Evolutionary conservation across 768 basidiomycete species (phyloP).

Genomic region (Lactarius psammicola): DNA sequence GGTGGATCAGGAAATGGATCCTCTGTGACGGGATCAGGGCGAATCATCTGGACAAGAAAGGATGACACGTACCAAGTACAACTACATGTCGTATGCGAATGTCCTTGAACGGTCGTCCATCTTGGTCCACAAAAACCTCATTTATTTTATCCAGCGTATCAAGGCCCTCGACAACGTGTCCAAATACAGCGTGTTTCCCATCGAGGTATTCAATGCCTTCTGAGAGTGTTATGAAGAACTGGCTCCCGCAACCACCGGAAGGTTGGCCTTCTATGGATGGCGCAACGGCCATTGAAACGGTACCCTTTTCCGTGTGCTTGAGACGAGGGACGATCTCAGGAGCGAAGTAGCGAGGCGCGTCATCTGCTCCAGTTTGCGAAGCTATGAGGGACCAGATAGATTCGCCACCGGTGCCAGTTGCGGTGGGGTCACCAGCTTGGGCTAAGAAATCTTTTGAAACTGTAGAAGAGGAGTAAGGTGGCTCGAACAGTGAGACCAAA

Average conservation of each 20-base stretch:
- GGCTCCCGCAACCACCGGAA: slow-evolving; percentile 82
- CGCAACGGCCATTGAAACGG: slow-evolving; percentile 96
- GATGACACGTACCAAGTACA: slow-evolving; percentile 67
- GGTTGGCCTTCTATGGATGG: slow-evolving; percentile 63
- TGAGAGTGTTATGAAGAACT: slow-evolving; percentile 93
- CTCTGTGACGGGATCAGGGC: slow-evolving; percentile 48
- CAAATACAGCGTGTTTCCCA: slow-evolving; percentile 89
- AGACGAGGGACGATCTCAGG: slow-evolving; percentile 78
- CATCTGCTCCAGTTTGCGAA: slow-evolving; percentile 41
- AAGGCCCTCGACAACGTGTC: slow-evolving; percentile 90
- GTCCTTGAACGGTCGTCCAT: slow-evolving; percentile 90
- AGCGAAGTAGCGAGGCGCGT: slow-evolving; percentile 74
- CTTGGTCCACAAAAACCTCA: slow-evolving; percentile 85
- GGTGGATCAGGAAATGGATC: slow-evolving; percentile 93
- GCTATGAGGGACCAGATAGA: slow-evolving; percentile 79
- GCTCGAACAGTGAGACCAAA: neutral
- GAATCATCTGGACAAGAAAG: neutral
- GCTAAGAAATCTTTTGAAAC: slow-evolving; percentile 98
- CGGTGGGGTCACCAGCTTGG: slow-evolving; percentile 94
- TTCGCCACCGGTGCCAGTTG: slow-evolving; percentile 91
- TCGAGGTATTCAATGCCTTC: slow-evolving; percentile 95
- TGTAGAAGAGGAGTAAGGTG: slow-evolving; percentile 35
- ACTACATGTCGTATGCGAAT: slow-evolving; percentile 94
- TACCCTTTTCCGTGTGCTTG: slow-evolving; percentile 83
- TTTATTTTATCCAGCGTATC: slow-evolving; percentile 93